phyloP scores from a whole-genome alignment of 2,329 filamentous ascomycete genomes.

The Colletotrichum cereale region DNA sequence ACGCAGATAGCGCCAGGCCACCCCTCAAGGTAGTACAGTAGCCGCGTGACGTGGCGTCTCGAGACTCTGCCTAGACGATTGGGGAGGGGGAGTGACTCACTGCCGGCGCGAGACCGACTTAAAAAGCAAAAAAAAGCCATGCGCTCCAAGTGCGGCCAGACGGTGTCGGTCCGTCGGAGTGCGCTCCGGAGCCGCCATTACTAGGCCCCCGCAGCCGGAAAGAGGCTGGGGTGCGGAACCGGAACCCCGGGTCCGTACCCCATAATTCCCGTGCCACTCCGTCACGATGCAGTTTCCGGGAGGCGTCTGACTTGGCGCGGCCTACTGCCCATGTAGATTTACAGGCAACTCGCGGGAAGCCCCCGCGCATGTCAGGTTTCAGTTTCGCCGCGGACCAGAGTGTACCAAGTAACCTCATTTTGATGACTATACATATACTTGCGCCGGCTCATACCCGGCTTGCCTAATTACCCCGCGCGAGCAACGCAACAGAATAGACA shows the following conservation, averaged over 20 bases:
- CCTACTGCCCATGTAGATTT: not conserved
- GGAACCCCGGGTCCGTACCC: not conserved
- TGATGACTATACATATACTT: constrained; percentile 17
- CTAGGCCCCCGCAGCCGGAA: not conserved
- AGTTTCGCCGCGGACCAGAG: too few species aligned
- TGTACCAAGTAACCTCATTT: not conserved
- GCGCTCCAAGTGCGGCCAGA: not conserved
- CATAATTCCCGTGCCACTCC: not conserved
- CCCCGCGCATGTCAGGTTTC: too few species aligned
- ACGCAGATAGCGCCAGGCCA: not conserved
- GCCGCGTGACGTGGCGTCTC: constrained; percentile 3
- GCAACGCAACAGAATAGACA: constrained; percentile 27
- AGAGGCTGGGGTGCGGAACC: not conserved
- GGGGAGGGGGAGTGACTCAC: not conserved
- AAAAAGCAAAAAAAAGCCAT: not conserved
- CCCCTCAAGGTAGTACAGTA: not conserved
- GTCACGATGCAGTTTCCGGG: not conserved
- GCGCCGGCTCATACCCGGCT: constrained; percentile 11
- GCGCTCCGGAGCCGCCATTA: not conserved
- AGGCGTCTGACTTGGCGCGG: not conserved
- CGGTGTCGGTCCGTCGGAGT: not conserved
- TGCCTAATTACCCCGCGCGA: constrained; percentile 19
- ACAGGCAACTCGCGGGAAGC: not conserved
- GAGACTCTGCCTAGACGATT: not conserved
- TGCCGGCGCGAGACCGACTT: not conserved